Evolutionary conservation across 192 early-diverging fungal genomes (phyloP), one percentile per base, ranked within the genome.

Genomic region (Rhizophlyctis rosea): DNA sequence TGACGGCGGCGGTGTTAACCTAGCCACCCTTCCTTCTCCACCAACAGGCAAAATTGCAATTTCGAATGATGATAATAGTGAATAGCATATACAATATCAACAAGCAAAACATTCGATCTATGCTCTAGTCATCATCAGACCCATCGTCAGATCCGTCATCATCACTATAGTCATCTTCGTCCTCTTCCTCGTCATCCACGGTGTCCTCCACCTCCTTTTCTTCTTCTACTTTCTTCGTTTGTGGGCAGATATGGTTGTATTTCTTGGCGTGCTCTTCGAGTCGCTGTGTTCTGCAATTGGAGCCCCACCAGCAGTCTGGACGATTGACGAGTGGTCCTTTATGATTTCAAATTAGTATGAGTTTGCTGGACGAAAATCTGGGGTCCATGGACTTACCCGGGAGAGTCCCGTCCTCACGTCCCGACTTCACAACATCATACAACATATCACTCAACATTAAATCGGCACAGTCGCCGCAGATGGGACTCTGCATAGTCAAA

Each of bases 401-500:
- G n/a, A n/a, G n/a, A 34, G 50, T 53, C 44, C 57, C 21, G 13
- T 52, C 25, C 2, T 57, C 48, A 25, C 36, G 39, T 21, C 58
- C 31, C 23, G 47, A 31, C 5, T 24, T 31, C 18, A 31, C 23
- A 31, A 48, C 62, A 4, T 51, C 54, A 31, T 62, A 54, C 44
- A 73, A 44, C 58, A 68, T 52, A 16, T 68, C 65, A 27, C 23
- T 49, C 35, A 67, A 49, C 3, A 73, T n/a, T 11, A 18, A 0
- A 32, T 73, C 65, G 0, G 65, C 59, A 36, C 71, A 73, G 5
- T 32, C 24, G 28, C 57, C 27, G 57, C 71, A 73, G 4, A 73
- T 44, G 57, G 67, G 50, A 27, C 56, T 36, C 29, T 66, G 29
- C 7, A 7, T 32, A 5, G 23, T 27, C 34, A 73, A n/a, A 16